Percentiles rank a stretch among this genome's conserved stretches.
Conservation (phyloP, 495 filamentous ascomycete species). For the Aspergillus asperescens region DNA sequence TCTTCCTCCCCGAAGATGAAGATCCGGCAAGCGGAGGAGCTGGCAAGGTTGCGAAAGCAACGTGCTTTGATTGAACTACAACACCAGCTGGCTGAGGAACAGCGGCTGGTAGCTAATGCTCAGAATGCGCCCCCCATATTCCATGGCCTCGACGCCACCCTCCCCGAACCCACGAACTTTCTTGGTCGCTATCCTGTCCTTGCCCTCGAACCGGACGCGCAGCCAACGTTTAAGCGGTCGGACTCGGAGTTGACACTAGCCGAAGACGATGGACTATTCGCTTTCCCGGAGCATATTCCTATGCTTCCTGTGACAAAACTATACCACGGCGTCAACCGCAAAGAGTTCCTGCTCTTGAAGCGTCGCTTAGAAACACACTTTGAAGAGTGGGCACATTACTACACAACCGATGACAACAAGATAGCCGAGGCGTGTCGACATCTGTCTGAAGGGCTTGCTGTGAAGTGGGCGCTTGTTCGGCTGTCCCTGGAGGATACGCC, state of each 20-base stretch:
- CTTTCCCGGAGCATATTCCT: not conserved
- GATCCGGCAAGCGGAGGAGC: not conserved
- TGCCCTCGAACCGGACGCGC: not conserved
- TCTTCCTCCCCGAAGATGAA: not conserved
- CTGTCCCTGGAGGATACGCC: not conserved
- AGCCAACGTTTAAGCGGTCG: conserved; percentile 4
- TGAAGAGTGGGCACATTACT: not conserved
- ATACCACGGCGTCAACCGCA: not conserved
- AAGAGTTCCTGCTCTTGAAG: conserved; percentile 1
- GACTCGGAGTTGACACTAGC: conserved; percentile 6
- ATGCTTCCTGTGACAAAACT: not conserved
- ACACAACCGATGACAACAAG: not conserved
- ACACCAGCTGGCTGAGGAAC: conserved; percentile 5
- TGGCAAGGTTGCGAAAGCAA: conserved; percentile 4
- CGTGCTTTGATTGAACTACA: conserved; percentile 9
- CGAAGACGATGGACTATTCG: not conserved
- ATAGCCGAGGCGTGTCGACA: not conserved
- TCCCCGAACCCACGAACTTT: not conserved
- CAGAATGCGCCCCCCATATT: not conserved
- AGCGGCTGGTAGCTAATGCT: not conserved
- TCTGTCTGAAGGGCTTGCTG: not conserved
- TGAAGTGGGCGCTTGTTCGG: not conserved
- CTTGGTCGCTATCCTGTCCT: not conserved
- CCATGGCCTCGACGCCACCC: not conserved
- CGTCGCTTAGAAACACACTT: not conserved